Percentiles rank a stretch among this genome's conserved stretches.
Evolutionary conservation across 176 grass and related monocot species (phyloP).

Genomic region (Pharus latifolius): DNA sequence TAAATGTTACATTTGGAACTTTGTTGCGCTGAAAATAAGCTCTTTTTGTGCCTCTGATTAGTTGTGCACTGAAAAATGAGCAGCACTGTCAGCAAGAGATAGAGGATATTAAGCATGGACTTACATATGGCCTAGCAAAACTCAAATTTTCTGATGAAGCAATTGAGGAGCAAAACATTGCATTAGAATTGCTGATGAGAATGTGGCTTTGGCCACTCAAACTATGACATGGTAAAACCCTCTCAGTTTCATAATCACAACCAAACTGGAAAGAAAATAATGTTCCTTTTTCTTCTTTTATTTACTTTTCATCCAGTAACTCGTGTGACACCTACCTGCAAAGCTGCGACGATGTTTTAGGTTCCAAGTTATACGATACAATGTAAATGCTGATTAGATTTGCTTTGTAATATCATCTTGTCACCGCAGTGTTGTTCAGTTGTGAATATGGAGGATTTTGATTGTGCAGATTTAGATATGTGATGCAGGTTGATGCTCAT

Average conservation of each 20-base stretch:
- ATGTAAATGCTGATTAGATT: constrained; percentile 7
- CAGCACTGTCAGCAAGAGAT: constrained; percentile 93
- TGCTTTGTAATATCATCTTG: constrained; percentile 1
- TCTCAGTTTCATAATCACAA: neutral
- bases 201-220: constrained; percentile 92
- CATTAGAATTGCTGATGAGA: constrained; percentile 97
- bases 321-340: neutral
- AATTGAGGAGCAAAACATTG: constrained; percentile 86
- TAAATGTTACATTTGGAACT: too few relatives aligned
- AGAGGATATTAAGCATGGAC: constrained; percentile 64
- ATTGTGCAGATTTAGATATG: constrained; percentile 25
- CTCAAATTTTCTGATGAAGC: constrained; percentile 94
- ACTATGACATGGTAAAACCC: constrained; percentile 91
- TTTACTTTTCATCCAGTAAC: neutral
- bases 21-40: neutral
- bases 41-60: constrained; percentile 30
- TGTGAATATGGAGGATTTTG: constrained; percentile 5
- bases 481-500: constrained; percentile 86
- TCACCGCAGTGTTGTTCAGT: neutral
- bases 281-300: neutral
- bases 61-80: constrained; percentile 85
- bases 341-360: neutral
- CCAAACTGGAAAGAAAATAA: neutral
- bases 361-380: constrained; percentile 1
- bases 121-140: constrained; percentile 58